Evolutionary conservation across 257 asterid species (phyloP).

Genomic region (Gentiana dahurica): DNA sequence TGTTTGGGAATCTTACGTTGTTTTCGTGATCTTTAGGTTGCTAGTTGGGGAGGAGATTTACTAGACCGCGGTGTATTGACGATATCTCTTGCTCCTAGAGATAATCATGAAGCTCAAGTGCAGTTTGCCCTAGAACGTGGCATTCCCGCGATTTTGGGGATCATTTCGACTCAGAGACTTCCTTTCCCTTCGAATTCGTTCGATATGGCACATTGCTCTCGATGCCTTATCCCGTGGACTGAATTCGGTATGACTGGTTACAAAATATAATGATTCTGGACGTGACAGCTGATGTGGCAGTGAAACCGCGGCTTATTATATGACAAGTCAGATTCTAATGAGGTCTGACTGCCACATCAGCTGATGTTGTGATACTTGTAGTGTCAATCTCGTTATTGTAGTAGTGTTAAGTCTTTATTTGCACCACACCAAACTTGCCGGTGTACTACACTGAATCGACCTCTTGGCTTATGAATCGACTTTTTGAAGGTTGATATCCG

Average conservation of each 20-base stretch:
- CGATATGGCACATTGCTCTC: constrained; percentile 98
- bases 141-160: constrained; percentile 88
- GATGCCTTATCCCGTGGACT: constrained; percentile 99
- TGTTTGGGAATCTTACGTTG: neutral
- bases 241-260: constrained; percentile 56
- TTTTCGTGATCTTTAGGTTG: constrained; percentile 37
- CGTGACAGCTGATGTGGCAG: too few species aligned
- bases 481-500: too few species aligned
- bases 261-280: too few species aligned
- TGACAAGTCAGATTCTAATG: too few species aligned
- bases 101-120: constrained; percentile 97
- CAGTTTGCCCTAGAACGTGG: constrained; percentile 99
- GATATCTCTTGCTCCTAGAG: constrained; percentile 95
- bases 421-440: too few species aligned
- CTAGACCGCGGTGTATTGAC: constrained; percentile 82
- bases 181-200: constrained; percentile 95
- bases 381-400: too few species aligned
- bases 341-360: too few species aligned
- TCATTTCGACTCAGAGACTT: constrained; percentile 94
- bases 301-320: too few species aligned
- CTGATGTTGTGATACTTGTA: too few species aligned
- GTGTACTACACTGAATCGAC: too few species aligned
- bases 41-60: constrained; percentile 99
- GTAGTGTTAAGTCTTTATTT: too few species aligned
- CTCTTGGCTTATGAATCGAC: too few species aligned